phyloP scores from a whole-genome alignment of 129 eudicot species.

The Erigeron canadensis region DNA sequence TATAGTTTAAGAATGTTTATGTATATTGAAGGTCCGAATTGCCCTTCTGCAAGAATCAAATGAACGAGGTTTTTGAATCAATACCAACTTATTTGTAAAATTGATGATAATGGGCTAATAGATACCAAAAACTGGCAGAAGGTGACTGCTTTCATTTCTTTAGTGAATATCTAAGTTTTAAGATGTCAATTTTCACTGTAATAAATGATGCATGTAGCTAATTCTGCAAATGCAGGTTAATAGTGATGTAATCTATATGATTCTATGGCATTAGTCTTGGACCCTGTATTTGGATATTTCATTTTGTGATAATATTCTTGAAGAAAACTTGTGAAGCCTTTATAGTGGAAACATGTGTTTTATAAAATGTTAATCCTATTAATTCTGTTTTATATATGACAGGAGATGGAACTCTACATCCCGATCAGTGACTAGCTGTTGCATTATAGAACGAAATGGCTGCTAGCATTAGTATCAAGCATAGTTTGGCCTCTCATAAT shows the following conservation, averaged over 20 bases:
- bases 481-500: slow-evolving; percentile 29
- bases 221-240: background rate
- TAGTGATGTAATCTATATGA: background rate
- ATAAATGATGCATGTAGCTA: background rate
- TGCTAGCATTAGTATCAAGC: slow-evolving; percentile 22
- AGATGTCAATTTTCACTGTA: too few relatives aligned
- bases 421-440: slow-evolving; percentile 37
- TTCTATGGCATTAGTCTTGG: slow-evolving; percentile 10
- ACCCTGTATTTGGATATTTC: background rate
- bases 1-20: background rate
- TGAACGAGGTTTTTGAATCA: background rate
- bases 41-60: background rate
- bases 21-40: background rate
- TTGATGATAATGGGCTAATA: background rate
- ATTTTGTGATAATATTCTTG: background rate
- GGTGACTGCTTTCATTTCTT: background rate
- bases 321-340: slow-evolving; percentile 7
- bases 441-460: slow-evolving; percentile 14
- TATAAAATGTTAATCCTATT: background rate
- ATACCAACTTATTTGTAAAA: background rate
- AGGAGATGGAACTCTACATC: slow-evolving; percentile 63
- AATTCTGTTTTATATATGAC: slow-evolving; percentile 29
- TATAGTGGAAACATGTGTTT: background rate
- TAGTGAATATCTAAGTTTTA: too few relatives aligned
- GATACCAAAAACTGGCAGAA: background rate